Evolutionary conservation across 1,139 yeast species (phyloP).

Genomic region (Pichia sp.): DNA sequence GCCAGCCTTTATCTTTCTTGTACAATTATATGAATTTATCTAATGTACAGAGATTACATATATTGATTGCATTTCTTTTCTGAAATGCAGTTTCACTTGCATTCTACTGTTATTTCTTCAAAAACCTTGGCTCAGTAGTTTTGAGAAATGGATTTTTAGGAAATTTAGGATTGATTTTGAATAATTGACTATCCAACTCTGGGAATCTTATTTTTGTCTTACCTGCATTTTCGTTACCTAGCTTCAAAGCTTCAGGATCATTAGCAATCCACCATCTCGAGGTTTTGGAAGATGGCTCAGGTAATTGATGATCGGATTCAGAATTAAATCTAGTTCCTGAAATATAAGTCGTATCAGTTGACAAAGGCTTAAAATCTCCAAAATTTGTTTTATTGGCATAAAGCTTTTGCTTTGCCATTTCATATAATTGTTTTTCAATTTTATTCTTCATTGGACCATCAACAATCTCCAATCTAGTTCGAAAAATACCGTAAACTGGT

Average conservation of each 20-base stretch:
- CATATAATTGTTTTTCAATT: slow-evolving; percentile 56
- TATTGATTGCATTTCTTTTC: not conserved
- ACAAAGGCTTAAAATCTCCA: slow-evolving; percentile 1
- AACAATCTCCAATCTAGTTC: slow-evolving; percentile 58
- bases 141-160: slow-evolving; percentile 65
- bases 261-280: slow-evolving; percentile 78
- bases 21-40: too few species aligned
- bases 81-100: not conserved
- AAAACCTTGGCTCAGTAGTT: slow-evolving; percentile 35
- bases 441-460: slow-evolving; percentile 56
- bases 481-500: slow-evolving; percentile 79
- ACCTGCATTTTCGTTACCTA: slow-evolving; percentile 53
- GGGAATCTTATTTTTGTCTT: slow-evolving; percentile 58
- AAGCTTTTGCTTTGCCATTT: slow-evolving; percentile 34
- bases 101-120: slow-evolving; percentile 13
- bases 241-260: slow-evolving; percentile 38
- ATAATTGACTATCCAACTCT: slow-evolving; percentile 31
- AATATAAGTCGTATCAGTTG: not conserved
- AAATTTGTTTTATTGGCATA: slow-evolving; percentile 6
- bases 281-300: slow-evolving; percentile 82
- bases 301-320: slow-evolving; percentile 40
- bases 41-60: not conserved
- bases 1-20: too few species aligned
- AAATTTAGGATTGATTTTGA: slow-evolving; percentile 56
- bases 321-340: slow-evolving; percentile 24